Conservation (phyloP, 2,329 filamentous ascomycete genomes). For the Claviceps capensis region DNA sequence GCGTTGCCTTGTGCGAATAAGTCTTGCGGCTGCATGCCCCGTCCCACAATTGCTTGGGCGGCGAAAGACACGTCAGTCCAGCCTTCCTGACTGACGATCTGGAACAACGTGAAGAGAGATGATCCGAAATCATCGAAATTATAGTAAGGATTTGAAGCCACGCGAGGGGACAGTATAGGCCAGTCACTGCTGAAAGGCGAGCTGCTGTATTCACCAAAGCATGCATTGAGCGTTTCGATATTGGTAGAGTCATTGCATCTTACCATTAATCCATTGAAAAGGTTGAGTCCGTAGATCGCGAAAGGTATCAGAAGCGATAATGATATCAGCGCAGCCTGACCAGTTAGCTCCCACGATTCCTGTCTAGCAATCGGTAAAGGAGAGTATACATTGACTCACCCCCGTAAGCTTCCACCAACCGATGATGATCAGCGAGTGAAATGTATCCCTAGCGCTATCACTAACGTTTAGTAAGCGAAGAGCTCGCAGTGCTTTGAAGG, state of each 20-base stretch:
- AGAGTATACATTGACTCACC: conserved; percentile 28
- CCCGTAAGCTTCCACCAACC: conserved; percentile 91
- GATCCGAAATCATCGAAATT: conserved; percentile 93
- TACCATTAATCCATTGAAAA: conserved; percentile 75
- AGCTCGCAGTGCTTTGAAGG: conserved; percentile 92
- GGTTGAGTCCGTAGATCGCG: conserved; percentile 85
- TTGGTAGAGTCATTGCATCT: conserved; percentile 55
- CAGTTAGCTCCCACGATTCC: conserved; percentile 2
- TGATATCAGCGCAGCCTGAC: conserved; percentile 73
- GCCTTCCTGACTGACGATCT: conserved; percentile 96
- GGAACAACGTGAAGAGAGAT: conserved; percentile 90
- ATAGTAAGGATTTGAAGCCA: conserved; percentile 70
- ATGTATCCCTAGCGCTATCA: conserved; percentile 88
- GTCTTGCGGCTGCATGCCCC: conserved; percentile 56
- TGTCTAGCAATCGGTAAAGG: background rate
- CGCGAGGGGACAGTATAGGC: conserved; percentile 70
- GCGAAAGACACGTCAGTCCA: conserved; percentile 90
- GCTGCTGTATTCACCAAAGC: conserved; percentile 70
- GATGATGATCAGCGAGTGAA: conserved; percentile 89
- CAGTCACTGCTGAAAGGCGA: conserved; percentile 61
- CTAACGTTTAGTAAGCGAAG: conserved; percentile 87
- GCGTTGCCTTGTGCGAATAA: conserved; percentile 70
- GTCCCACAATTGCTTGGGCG: conserved; percentile 68
- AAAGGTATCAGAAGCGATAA: conserved; percentile 90
- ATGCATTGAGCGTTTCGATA: conserved; percentile 52